Conservation (phyloP, 2,329 filamentous ascomycete genomes). For the Mycosphaerelloides madeirae region DNA sequence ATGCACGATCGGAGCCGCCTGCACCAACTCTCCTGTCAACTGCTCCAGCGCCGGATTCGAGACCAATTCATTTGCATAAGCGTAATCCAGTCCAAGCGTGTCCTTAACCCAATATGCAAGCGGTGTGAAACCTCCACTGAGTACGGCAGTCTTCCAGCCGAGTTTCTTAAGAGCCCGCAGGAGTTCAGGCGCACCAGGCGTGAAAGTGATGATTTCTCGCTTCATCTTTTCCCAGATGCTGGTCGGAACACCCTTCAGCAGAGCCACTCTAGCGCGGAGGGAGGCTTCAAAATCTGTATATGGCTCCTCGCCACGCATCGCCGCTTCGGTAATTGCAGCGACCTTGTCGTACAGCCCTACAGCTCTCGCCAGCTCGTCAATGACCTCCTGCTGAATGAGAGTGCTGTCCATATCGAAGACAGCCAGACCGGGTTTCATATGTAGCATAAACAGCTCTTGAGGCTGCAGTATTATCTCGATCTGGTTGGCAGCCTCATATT, state of each 20-base stretch:
- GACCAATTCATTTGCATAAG: constrained; percentile 78
- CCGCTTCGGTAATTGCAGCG: constrained; percentile 80
- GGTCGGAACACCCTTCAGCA: constrained; percentile 75
- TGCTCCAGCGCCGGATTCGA: constrained; percentile 50
- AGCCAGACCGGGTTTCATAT: constrained; percentile 57
- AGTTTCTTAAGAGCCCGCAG: constrained; percentile 69
- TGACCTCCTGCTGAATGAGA: constrained; percentile 93
- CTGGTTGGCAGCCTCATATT: not conserved
- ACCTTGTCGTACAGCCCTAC: constrained; percentile 67
- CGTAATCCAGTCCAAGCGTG: constrained; percentile 79
- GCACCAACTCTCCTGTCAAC: constrained; percentile 68
- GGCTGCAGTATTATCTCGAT: constrained; percentile 24
- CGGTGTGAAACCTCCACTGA: constrained; percentile 88
- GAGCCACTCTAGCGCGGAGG: constrained; percentile 71
- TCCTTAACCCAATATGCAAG: constrained; percentile 80
- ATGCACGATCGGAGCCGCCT: constrained; percentile 67
- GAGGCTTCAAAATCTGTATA: constrained; percentile 78
- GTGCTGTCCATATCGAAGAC: constrained; percentile 99
- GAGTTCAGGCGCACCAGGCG: constrained; percentile 71
- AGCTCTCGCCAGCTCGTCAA: constrained; percentile 85
- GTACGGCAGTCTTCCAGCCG: constrained; percentile 81
- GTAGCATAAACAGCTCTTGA: constrained; percentile 16
- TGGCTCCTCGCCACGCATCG: constrained; percentile 79
- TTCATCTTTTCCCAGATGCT: constrained; percentile 64
- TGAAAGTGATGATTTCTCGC: constrained; percentile 67